These are phyloP conservation scores for Xylaria sp. DNA, from an alignment of 2,329 filamentous ascomycete species.

Conservation along the genomic window DNA sequence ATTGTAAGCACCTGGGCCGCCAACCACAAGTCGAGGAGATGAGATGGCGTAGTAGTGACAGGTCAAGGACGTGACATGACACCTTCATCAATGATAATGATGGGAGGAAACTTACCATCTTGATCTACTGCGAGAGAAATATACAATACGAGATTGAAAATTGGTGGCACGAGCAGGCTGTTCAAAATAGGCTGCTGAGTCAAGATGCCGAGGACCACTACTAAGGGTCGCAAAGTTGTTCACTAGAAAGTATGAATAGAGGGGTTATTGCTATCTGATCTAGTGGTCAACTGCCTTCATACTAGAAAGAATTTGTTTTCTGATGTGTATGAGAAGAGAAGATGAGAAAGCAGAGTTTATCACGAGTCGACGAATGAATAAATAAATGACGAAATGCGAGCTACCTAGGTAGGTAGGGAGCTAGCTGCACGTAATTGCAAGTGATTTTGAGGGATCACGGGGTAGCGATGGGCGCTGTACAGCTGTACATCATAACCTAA, in stretches of 20 bases:
- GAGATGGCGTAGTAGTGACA: neutral
- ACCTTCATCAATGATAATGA: neutral
- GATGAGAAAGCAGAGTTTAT: neutral
- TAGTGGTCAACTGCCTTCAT: conserved; percentile 2
- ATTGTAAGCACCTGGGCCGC: conserved; percentile 23
- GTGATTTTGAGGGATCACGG: conserved; percentile 28
- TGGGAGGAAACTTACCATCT: conserved; percentile 32
- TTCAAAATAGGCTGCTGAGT: neutral
- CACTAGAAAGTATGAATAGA: neutral
- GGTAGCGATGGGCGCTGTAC: conserved; percentile 14
- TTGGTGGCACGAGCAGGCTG: neutral
- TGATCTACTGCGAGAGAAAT: conserved; percentile 18
- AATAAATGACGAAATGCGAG: conserved; percentile 33
- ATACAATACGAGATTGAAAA: conserved; percentile 1
- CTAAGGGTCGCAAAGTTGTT: conserved; percentile 10
- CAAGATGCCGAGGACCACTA: conserved; percentile 12
- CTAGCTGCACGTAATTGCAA: conserved; percentile 25
- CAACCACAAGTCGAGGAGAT: neutral
- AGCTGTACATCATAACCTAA: too few relatives aligned
- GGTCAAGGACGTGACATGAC: neutral
- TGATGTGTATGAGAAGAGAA: neutral
- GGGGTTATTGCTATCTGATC: conserved; percentile 13
- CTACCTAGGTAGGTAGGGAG: neutral
- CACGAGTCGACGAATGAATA: neutral
- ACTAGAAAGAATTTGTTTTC: neutral